Evolutionary conservation across 305 asterid species (phyloP).

Genomic region (Fraxinus latifolia): DNA sequence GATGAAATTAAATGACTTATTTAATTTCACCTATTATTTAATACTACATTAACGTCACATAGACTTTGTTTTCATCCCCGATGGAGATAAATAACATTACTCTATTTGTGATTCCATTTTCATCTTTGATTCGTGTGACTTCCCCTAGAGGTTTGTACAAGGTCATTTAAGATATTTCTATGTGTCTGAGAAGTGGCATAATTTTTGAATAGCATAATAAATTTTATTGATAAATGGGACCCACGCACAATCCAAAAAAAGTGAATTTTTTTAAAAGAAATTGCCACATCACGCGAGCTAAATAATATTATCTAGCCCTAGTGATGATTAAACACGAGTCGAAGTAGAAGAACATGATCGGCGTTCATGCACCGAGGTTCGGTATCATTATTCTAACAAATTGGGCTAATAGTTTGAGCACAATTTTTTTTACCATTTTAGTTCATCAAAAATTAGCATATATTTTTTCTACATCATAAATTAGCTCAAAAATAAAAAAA

Average conservation of each 20-base stretch:
- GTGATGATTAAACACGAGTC: not conserved
- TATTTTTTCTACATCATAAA: not conserved
- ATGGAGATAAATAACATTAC: too few species aligned
- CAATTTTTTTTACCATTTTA: not conserved
- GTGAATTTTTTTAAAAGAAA: too few species aligned
- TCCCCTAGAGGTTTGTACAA: not conserved
- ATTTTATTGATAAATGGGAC: not conserved
- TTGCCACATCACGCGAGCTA: not conserved
- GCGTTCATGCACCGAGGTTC: not conserved
- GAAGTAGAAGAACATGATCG: not conserved
- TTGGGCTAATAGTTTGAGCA: not conserved
- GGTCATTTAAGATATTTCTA: not conserved
- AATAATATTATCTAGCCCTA: not conserved
- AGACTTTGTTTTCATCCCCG: too few species aligned
- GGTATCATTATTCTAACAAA: not conserved
- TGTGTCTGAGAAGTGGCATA: not conserved
- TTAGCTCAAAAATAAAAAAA: not conserved
- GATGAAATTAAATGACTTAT: too few species aligned
- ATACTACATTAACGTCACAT: too few species aligned
- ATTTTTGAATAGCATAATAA: not conserved
- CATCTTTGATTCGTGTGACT: too few species aligned
- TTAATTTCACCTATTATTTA: too few species aligned
- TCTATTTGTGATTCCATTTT: too few species aligned
- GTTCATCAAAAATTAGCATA: not conserved
- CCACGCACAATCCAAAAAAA: not conserved